Percentiles rank a stretch among this genome's conserved stretches.
These are phyloP conservation scores for Peterozyma toletana DNA, from an alignment of 805 yeast species.

Conservation along the genomic window DNA sequence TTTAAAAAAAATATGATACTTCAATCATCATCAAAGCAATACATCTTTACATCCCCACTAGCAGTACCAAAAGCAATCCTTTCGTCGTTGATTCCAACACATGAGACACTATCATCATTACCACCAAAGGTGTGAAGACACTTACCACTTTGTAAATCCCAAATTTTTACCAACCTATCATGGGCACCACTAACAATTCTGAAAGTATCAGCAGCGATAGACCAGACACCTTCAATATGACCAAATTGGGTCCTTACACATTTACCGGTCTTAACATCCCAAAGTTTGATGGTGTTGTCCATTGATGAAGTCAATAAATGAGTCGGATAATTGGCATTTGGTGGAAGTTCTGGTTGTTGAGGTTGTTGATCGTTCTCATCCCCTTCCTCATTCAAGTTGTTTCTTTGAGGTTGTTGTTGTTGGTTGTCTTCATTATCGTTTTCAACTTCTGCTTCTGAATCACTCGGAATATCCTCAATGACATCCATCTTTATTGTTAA, in stretches of 20 bases:
- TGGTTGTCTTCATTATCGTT: slow-evolving; percentile 11
- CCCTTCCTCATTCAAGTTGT: slow-evolving; percentile 4
- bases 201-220: slow-evolving; percentile 91
- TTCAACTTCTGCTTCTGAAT: slow-evolving; percentile 19
- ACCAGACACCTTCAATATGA: slow-evolving; percentile 98
- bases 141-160: slow-evolving; percentile 94
- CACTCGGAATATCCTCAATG: slow-evolving; percentile 40
- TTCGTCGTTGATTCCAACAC: slow-evolving; percentile 86
- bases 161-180: slow-evolving; percentile 80
- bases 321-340: slow-evolving; percentile 51
- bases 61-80: slow-evolving; percentile 88
- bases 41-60: slow-evolving; percentile 79
- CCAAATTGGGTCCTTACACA: slow-evolving; percentile 95
- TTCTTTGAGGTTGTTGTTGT: slow-evolving; percentile 4
- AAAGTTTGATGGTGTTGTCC: slow-evolving; percentile 87
- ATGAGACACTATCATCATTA: slow-evolving; percentile 47
- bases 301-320: slow-evolving; percentile 82
- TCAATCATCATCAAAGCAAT: slow-evolving; percentile 52
- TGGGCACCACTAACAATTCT: slow-evolving; percentile 93
- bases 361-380: slow-evolving; percentile 7
- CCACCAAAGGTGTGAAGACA: slow-evolving; percentile 92
- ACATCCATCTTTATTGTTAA: slow-evolving; percentile 60
- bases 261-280: slow-evolving; percentile 84
- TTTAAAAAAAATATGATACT: too few relatives aligned
- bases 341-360: slow-evolving; percentile 3